Base-by-base conservation (phyloP, 768 basidiomycete species). In the Mycena pura region DNA sequence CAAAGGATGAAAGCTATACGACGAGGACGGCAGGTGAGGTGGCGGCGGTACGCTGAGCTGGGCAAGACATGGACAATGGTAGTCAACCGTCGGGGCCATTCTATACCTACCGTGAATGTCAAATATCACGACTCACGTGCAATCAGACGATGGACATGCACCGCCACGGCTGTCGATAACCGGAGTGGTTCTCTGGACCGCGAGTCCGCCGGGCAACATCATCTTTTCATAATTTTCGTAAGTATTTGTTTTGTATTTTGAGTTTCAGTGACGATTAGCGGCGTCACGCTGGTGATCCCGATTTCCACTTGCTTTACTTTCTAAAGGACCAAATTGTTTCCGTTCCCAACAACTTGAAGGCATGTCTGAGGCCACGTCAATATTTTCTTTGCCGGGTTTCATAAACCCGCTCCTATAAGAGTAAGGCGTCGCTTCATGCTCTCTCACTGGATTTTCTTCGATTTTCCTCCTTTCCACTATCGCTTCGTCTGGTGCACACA, bases 1-100 rank as follows among this genome's bases (percentile, higher is more conserved):
- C 2, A 99, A 83, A 6, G 90, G 84, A 68, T 96, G 93, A 71
- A 95, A 93, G 67, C 86, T 89, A 68, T 88, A 84, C 0, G 88
- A 86, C 0, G 95, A 93, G 0, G 95, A 93, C 2, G 85, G 78
- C 0, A 92, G 80, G 68, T 87, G 88, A 0, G 91, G 92, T 3
- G 88, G 89, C 11, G 92, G 92, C 11, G 90, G 88, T 21, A 81
- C 73, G 15, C 82, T 82, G 17, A 82, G 80, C 6, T 74, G 72
- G 19, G 88, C 85, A 14, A 88, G 80, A 72, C 92, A 93, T 36
- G 90, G 84, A 67, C 92, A 93, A 68, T 93, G 89, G 72, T 92
- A 93, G 47, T 66, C 48, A 28, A 66, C 60, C 6, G 64, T 58
- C 1, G 64, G 56, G 57, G 62, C 29, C 62, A 63, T 63, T n/a